These are phyloP conservation scores for Paxillus involutus DNA, from an alignment of 768 basidiomycete genomes.

Conservation along the genomic window DNA sequence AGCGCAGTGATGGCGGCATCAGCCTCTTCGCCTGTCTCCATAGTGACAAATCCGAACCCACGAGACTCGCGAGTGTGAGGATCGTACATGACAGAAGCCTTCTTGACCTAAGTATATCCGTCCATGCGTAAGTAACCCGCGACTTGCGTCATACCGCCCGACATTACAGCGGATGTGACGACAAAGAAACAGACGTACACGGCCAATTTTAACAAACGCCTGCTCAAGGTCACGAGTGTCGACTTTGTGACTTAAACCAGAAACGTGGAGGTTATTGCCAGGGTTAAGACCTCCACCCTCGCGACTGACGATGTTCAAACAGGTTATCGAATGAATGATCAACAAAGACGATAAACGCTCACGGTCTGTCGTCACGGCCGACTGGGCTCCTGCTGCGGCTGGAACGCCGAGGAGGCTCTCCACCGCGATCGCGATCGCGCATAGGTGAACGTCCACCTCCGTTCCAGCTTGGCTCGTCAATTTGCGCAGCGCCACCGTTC, in stretches of 20 bases:
- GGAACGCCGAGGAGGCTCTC: slow-evolving; percentile 59
- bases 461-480: slow-evolving; percentile 61
- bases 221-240: slow-evolving; percentile 88
- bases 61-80: slow-evolving; percentile 72
- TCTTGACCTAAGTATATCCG: slow-evolving; percentile 42
- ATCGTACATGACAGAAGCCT: slow-evolving; percentile 72
- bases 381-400: slow-evolving; percentile 79
- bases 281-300: slow-evolving; percentile 48
- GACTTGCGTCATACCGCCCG: background rate
- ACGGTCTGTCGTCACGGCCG: slow-evolving; percentile 55
- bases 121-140: slow-evolving; percentile 4
- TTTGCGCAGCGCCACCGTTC: slow-evolving; percentile 45
- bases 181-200: slow-evolving; percentile 46
- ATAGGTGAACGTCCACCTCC: slow-evolving; percentile 43
- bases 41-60: slow-evolving; percentile 88
- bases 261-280: slow-evolving; percentile 67
- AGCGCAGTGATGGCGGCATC: slow-evolving; percentile 86
- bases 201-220: slow-evolving; percentile 85
- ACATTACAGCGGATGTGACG: background rate
- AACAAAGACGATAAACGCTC: slow-evolving; percentile 24
- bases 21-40: slow-evolving; percentile 84
- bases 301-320: slow-evolving; percentile 7
- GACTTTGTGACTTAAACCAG: slow-evolving; percentile 56
- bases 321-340: background rate
- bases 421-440: slow-evolving; percentile 36